Conservation (phyloP, 2,329 filamentous ascomycete genomes). For the Phialophora chinensis region DNA sequence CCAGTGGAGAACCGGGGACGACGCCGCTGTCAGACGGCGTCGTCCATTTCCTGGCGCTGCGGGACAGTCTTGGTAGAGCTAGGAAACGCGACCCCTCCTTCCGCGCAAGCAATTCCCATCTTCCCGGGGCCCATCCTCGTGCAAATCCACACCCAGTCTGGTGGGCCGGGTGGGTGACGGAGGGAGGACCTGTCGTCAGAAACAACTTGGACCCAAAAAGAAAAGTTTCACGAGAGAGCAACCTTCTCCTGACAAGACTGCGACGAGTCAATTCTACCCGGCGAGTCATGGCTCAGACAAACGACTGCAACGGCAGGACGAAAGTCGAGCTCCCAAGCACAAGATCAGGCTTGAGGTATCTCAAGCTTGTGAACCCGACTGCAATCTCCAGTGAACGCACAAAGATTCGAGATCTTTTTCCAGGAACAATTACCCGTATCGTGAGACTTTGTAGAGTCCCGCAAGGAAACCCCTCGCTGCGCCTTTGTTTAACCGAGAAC, state of each 20-base stretch:
- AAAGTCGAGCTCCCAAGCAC: not conserved
- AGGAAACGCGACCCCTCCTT: conserved; percentile 28
- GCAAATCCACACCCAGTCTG: conserved; percentile 19
- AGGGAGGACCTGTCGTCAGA: conserved; percentile 18
- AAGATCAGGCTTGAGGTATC: not conserved
- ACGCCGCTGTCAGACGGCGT: conserved; percentile 14
- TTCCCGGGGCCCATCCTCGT: conserved; percentile 31
- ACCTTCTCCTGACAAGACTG: conserved; percentile 25
- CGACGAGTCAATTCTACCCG: conserved; percentile 15
- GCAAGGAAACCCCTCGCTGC: conserved; percentile 13
- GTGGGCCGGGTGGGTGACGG: conserved; percentile 22
- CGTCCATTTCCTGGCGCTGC: conserved; percentile 3
- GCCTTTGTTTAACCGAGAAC: not conserved
- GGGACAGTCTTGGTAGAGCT: conserved; percentile 14
- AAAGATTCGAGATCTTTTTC: not conserved
- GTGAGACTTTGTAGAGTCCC: conserved; percentile 11
- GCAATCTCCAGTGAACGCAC: conserved; percentile 8
- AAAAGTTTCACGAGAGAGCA: conserved; percentile 15
- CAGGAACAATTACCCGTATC: not conserved
- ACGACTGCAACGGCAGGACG: not conserved
- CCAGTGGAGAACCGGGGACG: not conserved
- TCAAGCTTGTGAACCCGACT: conserved; percentile 10
- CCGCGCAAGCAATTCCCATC: conserved; percentile 25
- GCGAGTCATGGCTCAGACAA: conserved; percentile 2
- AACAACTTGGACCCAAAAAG: conserved; percentile 13